Percentiles rank a stretch among this genome's conserved stretches.
Conservation (phyloP, 2,329 filamentous ascomycete species). For the Diplodia scrobiculata region DNA sequence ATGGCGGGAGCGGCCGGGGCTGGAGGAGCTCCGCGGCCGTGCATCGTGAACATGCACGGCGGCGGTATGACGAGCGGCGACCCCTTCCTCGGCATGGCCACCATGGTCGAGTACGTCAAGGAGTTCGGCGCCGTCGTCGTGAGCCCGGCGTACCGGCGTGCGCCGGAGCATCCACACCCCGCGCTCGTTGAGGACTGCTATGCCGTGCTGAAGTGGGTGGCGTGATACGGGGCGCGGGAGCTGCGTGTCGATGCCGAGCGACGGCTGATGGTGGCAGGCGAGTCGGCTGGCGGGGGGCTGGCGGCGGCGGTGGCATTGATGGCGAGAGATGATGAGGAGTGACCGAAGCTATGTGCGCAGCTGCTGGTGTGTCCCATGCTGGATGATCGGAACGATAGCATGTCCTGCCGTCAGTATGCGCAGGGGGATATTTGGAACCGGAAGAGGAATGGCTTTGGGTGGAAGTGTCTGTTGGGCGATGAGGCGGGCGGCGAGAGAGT, state of each 20-base stretch:
- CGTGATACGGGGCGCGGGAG: constrained; percentile 40
- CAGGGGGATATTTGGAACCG: constrained; percentile 43
- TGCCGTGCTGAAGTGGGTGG: constrained; percentile 45
- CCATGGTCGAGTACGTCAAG: constrained; percentile 36
- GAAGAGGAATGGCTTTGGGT: constrained; percentile 48
- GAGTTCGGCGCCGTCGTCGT: constrained; percentile 43
- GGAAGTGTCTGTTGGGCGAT: constrained; percentile 48
- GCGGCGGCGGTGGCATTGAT: constrained; percentile 47
- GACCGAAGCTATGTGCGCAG: constrained; percentile 45
- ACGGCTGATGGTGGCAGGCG: constrained; percentile 48
- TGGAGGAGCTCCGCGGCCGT: constrained; percentile 34
- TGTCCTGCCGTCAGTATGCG: constrained; percentile 41
- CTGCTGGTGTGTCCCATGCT: constrained; percentile 54
- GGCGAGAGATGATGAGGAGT: constrained; percentile 40
- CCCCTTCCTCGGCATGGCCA: constrained; percentile 35
- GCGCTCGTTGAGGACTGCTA: constrained; percentile 48
- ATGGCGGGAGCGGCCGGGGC: no score
- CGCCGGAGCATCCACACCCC: constrained; percentile 49
- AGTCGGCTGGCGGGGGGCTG: constrained; percentile 50
- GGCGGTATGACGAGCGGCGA: constrained; percentile 46
- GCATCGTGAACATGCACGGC: constrained; percentile 44
- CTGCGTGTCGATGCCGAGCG: constrained; percentile 47
- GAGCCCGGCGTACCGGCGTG: constrained; percentile 49
- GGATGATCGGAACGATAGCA: constrained; percentile 48
- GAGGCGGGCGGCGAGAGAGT: constrained; percentile 42